Percentiles rank a stretch among this genome's conserved stretches.
Conservation (phyloP, 1,284 basidiomycete species). For the Xanthoconium separans region DNA sequence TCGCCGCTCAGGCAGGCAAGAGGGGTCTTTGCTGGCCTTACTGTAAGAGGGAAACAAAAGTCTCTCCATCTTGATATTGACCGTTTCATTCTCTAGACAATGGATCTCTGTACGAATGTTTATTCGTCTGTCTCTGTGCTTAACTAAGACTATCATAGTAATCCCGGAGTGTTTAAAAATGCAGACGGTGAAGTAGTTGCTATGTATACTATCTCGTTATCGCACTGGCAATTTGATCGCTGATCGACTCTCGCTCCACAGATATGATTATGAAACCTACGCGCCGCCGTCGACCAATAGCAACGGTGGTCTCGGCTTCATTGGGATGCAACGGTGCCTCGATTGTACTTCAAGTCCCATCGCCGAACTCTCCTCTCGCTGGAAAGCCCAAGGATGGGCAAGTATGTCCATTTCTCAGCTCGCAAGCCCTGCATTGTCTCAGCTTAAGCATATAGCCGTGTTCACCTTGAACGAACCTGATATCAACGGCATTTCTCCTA, state of each 20-base stretch:
- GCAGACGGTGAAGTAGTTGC: slow-evolving; percentile 32
- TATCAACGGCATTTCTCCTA: slow-evolving; percentile 25
- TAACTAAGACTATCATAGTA: slow-evolving; percentile 16
- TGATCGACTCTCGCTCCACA: slow-evolving; percentile 4
- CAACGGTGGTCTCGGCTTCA: slow-evolving; percentile 35
- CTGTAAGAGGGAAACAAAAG: slow-evolving; percentile 13
- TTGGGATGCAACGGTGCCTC: slow-evolving; percentile 40
- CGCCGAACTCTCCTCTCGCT: slow-evolving; percentile 31
- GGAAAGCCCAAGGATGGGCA: slow-evolving; percentile 31
- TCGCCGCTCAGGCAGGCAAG: slow-evolving; percentile 22
- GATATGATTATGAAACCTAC: slow-evolving; percentile 41
- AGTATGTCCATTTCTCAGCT: slow-evolving; percentile 17
- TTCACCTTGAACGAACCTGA: slow-evolving; percentile 41
- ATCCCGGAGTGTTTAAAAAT: slow-evolving; percentile 32
- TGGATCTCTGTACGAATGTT: slow-evolving; percentile 15
- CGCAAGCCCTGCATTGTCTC: background rate
- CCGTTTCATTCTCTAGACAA: slow-evolving; percentile 14
- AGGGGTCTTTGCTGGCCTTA: slow-evolving; percentile 25
- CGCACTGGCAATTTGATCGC: background rate
- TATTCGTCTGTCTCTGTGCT: background rate
- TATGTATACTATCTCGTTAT: slow-evolving; percentile 23
- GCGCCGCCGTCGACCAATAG: slow-evolving; percentile 33
- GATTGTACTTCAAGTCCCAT: slow-evolving; percentile 40
- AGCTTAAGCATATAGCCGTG: slow-evolving; percentile 24
- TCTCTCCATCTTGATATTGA: slow-evolving; percentile 2